These are phyloP conservation scores for Coemansia sp. DNA, from an alignment of 192 early-diverging fungal species.

Conservation along the genomic window DNA sequence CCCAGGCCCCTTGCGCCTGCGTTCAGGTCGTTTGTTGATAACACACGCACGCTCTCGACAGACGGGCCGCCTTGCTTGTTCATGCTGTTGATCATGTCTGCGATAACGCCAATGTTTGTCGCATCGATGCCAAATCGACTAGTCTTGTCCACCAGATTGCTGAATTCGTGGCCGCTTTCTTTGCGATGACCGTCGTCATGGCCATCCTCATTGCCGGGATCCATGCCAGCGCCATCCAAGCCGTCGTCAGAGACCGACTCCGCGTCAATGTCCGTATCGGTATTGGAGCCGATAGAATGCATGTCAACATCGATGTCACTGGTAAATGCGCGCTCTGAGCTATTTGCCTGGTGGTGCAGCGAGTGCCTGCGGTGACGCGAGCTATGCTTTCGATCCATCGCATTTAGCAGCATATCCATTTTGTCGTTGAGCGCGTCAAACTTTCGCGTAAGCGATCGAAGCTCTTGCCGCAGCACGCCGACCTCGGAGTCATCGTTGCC, in stretches of 20 bases:
- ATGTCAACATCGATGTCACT: conserved; percentile 10
- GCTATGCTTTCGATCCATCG: conserved; percentile 16
- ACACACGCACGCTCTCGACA: conserved; percentile 14
- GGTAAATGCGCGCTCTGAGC: neutral
- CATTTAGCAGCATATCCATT: conserved; percentile 27
- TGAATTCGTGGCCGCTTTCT: conserved; percentile 11
- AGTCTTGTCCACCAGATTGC: conserved; percentile 28
- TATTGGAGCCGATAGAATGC: conserved; percentile 12
- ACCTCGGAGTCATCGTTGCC: conserved; percentile 13
- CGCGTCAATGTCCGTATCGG: neutral
- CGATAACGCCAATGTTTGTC: conserved; percentile 29
- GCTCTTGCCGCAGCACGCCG: conserved; percentile 22
- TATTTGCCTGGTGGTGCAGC: neutral
- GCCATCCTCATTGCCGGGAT: neutral
- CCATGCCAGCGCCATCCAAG: neutral
- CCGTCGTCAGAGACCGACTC: neutral
- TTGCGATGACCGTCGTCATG: neutral
- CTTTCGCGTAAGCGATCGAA: conserved; percentile 27
- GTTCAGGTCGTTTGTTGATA: neutral
- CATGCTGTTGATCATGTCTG: conserved; percentile 30
- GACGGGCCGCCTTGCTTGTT: conserved; percentile 3
- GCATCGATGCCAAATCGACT: conserved; percentile 39
- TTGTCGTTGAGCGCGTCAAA: conserved; percentile 37
- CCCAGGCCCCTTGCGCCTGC: neutral
- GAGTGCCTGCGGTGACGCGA: neutral